Evolutionary conservation across 371 early-diverging fungal species (phyloP).

Genomic region (Nematocida parisii): DNA sequence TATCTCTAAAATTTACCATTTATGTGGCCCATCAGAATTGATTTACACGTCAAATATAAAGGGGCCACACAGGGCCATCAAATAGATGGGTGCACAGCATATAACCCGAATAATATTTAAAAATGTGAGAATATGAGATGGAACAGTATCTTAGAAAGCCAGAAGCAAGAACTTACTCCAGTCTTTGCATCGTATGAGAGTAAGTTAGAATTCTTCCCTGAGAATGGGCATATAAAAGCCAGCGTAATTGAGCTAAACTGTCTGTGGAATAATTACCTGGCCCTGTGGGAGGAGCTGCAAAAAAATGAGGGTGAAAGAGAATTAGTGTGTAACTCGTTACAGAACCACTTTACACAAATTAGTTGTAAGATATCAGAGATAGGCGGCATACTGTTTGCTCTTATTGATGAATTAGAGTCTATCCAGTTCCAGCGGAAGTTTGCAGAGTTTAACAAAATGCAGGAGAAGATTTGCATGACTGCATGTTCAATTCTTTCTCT

Average conservation of each 20-base stretch:
- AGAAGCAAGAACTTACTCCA: constrained; percentile 15
- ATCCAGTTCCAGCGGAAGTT: constrained; percentile 1
- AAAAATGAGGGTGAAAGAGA: neutral
- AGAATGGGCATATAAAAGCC: neutral
- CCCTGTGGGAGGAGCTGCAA: neutral
- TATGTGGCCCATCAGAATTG: neutral
- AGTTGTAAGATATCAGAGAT: neutral
- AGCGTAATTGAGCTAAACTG: constrained; percentile 1
- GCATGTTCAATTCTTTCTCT: constrained; percentile 7
- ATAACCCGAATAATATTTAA: neutral
- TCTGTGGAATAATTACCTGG: constrained; percentile 26
- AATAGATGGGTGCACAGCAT: neutral
- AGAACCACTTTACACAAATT: neutral
- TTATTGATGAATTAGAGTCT: constrained; percentile 2
- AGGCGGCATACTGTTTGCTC: neutral
- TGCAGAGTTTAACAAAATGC: constrained; percentile 1
- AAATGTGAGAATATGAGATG: neutral
- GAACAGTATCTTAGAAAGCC: neutral
- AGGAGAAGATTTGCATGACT: constrained; percentile 13
- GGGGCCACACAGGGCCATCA: neutral
- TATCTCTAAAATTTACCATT: neutral
- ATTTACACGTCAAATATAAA: neutral
- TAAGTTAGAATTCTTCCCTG: neutral
- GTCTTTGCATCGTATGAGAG: constrained; percentile 8
- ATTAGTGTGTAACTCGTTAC: neutral